Base-by-base conservation (phyloP, 1,284 basidiomycete species). In the Hemileccinum hortonii region DNA sequence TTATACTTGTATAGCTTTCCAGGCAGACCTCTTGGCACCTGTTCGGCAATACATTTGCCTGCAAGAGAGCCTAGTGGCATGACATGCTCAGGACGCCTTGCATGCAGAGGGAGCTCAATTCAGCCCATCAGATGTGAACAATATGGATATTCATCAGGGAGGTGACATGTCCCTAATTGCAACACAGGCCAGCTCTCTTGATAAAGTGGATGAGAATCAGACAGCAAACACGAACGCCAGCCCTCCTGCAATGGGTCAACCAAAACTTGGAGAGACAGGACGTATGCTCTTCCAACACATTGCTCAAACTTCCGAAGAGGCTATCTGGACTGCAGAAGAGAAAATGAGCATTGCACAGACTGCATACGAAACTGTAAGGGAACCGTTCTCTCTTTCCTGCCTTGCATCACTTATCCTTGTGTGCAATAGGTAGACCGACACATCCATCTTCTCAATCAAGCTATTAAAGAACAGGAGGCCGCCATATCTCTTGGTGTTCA, bases 301-400 rank as follows among this genome's bases (percentile, higher is more conserved):
- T 44, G 82, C 82, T 1, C 77, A 76, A 57, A 67, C 84, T 5
- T 73, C 79, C 10, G 86, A 87, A 58, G 83, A 86, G 50, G 65
- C 82, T 1, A 65, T 86, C 18, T 79, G 81, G 6, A 77, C 81
- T 3, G 80, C 83, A 10, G 82, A 87, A 58, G 89, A 91, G 65
- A 90, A 90, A 63, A 79, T 86, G 29, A 86, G 82, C 60, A 74
- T 90, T 26, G 84, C 87, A 6, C 80, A 83, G 61, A 80, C 86
- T 16, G 80, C 80, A 26, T 79, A 80, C 55, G 84, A 88, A 62
- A 80, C 83, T 15, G 87, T 89, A 64, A 52, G 80, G 67, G 11
- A 18, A 14, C 32, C 42, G 30, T 19, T 26, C 9, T 58, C 30
- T 33, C 39, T 21, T 50, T 29, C n/a, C 6, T 9, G 19, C 52